Evolutionary conservation across 139 green algal genomes (phyloP).

Genomic region (Closterium sp.): DNA sequence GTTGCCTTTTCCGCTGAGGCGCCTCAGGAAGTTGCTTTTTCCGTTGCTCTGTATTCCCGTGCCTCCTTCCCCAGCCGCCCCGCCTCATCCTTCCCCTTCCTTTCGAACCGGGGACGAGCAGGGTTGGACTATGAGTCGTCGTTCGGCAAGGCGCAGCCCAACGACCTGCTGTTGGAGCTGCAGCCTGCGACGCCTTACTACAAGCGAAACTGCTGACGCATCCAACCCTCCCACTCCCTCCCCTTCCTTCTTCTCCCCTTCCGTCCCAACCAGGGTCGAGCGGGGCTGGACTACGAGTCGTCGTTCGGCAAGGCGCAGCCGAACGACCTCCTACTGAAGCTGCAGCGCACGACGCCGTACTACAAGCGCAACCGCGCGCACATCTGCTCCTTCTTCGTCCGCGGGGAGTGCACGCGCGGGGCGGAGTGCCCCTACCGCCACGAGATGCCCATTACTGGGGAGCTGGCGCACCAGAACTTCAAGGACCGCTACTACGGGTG

Average conservation of each 20-base stretch:
- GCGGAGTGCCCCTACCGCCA: constrained; percentile 85
- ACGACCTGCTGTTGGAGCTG: constrained; percentile 78
- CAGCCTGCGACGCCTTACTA: constrained; percentile 92
- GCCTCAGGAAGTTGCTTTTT: no score
- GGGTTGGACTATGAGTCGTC: constrained; percentile 44
- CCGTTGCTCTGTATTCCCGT: no score
- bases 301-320: constrained; percentile 38
- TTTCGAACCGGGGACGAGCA: constrained; percentile 6
- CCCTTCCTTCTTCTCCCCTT: not conserved
- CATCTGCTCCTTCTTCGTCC: constrained; percentile 94
- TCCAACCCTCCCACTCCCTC: constrained; percentile 78
- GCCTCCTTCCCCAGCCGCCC: not conserved
- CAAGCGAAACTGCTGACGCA: constrained; percentile 85
- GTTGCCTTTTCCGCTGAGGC: no score
- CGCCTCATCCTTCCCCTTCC: not conserved
- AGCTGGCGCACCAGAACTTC: constrained; percentile 91
- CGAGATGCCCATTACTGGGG: constrained; percentile 53
- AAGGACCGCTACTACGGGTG: constrained; percentile 93
- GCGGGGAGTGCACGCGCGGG: constrained; percentile 88
- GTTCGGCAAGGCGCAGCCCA: constrained; percentile 50
- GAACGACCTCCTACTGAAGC: constrained; percentile 76
- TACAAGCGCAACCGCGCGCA: constrained; percentile 94
- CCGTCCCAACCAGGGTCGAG: constrained; percentile 14
- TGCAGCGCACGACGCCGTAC: constrained; percentile 89
- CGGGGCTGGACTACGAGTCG: constrained; percentile 46